Evolutionary conservation across 345 rosid genomes (phyloP).

Genomic region (Schrenkiella parvula): DNA sequence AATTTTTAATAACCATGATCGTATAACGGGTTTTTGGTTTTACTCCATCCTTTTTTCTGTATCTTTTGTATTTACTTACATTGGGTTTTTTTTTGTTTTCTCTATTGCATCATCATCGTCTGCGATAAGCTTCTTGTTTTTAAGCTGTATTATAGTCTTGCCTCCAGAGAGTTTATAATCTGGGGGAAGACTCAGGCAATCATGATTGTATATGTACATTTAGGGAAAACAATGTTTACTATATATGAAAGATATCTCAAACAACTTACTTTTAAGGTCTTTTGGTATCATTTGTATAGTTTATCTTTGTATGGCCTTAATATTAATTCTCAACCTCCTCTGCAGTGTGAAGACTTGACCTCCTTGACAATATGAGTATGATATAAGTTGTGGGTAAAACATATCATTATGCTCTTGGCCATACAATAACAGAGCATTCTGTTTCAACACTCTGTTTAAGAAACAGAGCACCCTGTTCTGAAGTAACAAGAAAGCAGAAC

Average conservation of each 20-base stretch:
- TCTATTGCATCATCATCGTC: slow-evolving; percentile 21
- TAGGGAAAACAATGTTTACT: not conserved
- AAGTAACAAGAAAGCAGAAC: not conserved
- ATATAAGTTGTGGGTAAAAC: not conserved
- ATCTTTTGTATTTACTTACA: no score
- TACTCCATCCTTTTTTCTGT: not conserved
- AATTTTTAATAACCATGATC: not conserved
- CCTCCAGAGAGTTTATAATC: slow-evolving; percentile 32
- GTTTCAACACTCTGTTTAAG: no score
- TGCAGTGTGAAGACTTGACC: not conserved
- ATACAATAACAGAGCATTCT: no score
- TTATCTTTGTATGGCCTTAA: not conserved
- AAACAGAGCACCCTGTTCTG: not conserved
- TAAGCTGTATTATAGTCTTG: slow-evolving; percentile 19
- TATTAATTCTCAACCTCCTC: not conserved
- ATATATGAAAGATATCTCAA: not conserved
- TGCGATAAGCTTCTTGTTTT: slow-evolving; percentile 15
- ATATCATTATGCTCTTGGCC: not conserved
- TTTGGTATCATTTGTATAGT: not conserved
- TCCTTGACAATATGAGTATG: not conserved
- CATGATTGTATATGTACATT: slow-evolving; percentile 31
- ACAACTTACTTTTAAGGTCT: not conserved
- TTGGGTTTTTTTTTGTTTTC: not conserved
- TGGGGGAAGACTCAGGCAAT: slow-evolving; percentile 21
- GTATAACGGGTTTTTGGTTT: not conserved